Base-by-base conservation (phyloP, 352 stramenopile genomes). In the Aphanomyces stellatus region DNA sequence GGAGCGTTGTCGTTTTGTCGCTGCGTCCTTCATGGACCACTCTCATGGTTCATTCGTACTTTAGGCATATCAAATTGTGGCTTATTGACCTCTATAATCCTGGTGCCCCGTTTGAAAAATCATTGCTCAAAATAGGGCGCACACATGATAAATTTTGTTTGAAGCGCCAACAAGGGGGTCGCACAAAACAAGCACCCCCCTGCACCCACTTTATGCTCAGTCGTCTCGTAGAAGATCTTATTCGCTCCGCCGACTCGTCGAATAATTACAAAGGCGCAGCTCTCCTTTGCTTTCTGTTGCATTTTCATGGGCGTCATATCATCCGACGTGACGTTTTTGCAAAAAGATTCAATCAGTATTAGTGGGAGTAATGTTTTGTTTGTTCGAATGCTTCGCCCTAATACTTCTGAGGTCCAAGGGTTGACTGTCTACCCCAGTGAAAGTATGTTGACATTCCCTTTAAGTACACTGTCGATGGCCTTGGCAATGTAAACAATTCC, bases 21-120 rank as follows among this genome's bases (percentile, higher is more conserved):
- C n/a, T n/a, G n/a, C n/a, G n/a, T n/a, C n/a, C n/a, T n/a, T n/a
- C n/a, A n/a, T n/a, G n/a, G n/a, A 77, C 82, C 25, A 69, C 71
- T 53, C 82, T 78, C 33, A 74, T 82, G n/a, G n/a, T n/a, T n/a
- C n/a, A n/a, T n/a, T n/a, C n/a, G n/a, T 46, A 46, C 37, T 46
- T 46, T 46, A 2, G 37, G 37, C 37, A 46, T 11, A 46, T 19
- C 37, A 46, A 46, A 46, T 19, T 46, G 37, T 46, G 37, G 37
- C n/a, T 46, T 11, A 11, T 46, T n/a, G 37, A 46, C 2, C 37
- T 11, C 37, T 46, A 46, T 19, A 46, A 46, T 46, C n/a, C n/a
- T n/a, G 11, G n/a, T 11, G n/a, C 13, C 37, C n/a, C n/a, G 37
- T 46, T 2, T 11, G n/a, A 11, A 46, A 19, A 11, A 46, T 0